These are phyloP conservation scores for Tetracladium setigerum DNA, from an alignment of 495 filamentous ascomycete species.

Conservation along the genomic window DNA sequence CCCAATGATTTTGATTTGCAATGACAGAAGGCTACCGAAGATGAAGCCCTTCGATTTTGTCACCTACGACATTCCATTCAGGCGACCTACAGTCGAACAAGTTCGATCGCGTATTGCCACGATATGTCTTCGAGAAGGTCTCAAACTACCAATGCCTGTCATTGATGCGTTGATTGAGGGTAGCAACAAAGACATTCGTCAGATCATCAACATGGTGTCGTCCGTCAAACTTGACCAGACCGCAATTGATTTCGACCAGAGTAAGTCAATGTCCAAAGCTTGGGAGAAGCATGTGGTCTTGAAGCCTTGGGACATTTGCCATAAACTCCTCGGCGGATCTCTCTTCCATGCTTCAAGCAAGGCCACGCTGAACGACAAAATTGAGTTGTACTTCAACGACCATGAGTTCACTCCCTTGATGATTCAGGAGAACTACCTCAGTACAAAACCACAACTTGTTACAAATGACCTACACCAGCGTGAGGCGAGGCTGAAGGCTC, in stretches of 20 bases:
- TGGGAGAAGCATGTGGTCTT: constrained; percentile 97
- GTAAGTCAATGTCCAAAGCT: constrained; percentile 87
- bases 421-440: constrained; percentile 97
- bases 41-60: constrained; percentile 95
- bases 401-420: constrained; percentile 95
- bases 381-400: constrained; percentile 98
- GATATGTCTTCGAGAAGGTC: constrained; percentile 83
- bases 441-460: constrained; percentile 62
- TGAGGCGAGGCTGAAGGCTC: constrained; percentile 65
- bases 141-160: constrained; percentile 81
- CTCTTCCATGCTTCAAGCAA: constrained; percentile 78
- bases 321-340: constrained; percentile 81
- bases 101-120: constrained; percentile 87
- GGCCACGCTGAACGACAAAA: constrained; percentile 88
- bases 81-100: constrained; percentile 79
- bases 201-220: constrained; percentile 97
- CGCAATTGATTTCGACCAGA: constrained; percentile 70
- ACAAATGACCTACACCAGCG: constrained; percentile 45
- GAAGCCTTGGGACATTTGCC: constrained; percentile 96
- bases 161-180: constrained; percentile 94
- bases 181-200: constrained; percentile 88
- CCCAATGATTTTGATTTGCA: constrained; percentile 95
- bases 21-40: constrained; percentile 85
- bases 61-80: constrained; percentile 77
- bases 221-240: constrained; percentile 82